Evolutionary conservation across 257 asterid species (phyloP).

Genomic region (Solanum bulbocastanum): DNA sequence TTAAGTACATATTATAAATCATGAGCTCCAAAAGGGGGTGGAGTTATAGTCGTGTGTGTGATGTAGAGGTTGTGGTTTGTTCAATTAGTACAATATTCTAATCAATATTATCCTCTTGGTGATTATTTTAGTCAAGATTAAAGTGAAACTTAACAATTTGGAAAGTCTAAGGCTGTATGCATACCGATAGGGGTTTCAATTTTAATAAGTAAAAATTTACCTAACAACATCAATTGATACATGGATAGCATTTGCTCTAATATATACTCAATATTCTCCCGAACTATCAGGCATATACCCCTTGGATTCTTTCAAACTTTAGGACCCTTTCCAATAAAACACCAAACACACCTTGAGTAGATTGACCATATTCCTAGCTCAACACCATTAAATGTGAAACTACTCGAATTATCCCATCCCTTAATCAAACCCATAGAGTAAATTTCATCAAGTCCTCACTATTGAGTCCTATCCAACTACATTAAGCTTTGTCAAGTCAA

Average conservation of each 20-base stretch:
- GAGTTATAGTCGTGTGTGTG: not conserved
- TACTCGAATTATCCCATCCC: not conserved
- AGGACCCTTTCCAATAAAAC: not conserved
- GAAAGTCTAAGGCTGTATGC: not conserved
- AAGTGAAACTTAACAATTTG: not conserved
- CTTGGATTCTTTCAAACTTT: not conserved
- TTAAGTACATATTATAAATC: not conserved
- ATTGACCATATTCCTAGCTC: not conserved
- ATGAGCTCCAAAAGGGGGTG: not conserved
- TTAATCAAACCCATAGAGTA: not conserved
- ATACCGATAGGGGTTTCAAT: too few species aligned
- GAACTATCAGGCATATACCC: not conserved
- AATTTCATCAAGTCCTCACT: not conserved
- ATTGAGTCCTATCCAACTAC: not conserved
- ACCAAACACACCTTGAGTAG: not conserved
- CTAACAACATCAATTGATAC: not conserved
- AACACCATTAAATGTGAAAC: not conserved
- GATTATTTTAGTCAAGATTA: not conserved
- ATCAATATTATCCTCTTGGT: not conserved
- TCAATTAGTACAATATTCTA: too few species aligned
- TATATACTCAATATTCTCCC: not conserved
- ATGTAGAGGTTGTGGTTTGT: not conserved
- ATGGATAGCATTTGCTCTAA: too few species aligned
- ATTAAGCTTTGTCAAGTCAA: not conserved
- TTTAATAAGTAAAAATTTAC: not conserved